Evolutionary conservation across 2,329 filamentous ascomycete genomes (phyloP).

Genomic region (Scytalidium lignicola): DNA sequence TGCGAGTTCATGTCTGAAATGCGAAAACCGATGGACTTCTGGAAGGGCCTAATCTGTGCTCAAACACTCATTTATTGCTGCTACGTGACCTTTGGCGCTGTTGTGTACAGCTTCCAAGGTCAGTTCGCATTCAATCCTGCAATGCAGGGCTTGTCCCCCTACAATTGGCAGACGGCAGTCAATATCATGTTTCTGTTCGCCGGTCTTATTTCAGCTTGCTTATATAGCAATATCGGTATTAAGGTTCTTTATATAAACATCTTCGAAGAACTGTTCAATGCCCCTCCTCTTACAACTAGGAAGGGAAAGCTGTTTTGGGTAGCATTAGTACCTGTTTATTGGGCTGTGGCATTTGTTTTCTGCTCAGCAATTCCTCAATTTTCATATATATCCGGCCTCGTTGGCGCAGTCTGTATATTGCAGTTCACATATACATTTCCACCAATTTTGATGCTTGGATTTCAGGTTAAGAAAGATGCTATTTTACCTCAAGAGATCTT

Average conservation of each 20-base stretch:
- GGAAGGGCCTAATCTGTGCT: constrained; percentile 33
- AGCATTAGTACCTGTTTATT: constrained; percentile 49
- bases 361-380: constrained; percentile 49
- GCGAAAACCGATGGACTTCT: constrained; percentile 38
- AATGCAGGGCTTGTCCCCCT: constrained; percentile 37
- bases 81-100: constrained; percentile 38
- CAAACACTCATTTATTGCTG: constrained; percentile 36
- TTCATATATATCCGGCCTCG: constrained; percentile 38
- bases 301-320: constrained; percentile 33
- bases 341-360: constrained; percentile 50
- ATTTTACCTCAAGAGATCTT: constrained; percentile 38
- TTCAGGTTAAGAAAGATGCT: constrained; percentile 38
- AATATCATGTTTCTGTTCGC: constrained; percentile 36
- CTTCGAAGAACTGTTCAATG: constrained; percentile 46
- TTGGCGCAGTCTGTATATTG: constrained; percentile 48
- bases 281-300: constrained; percentile 28
- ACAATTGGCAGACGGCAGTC: constrained; percentile 38
- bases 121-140: constrained; percentile 37
- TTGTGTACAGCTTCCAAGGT: constrained; percentile 43
- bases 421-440: constrained; percentile 56
- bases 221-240: constrained; percentile 49
- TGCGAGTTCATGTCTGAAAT: constrained; percentile 51
- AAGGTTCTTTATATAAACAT: constrained; percentile 36
- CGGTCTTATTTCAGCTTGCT: constrained; percentile 36
- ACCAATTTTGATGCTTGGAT: constrained; percentile 36